phyloP scores from a whole-genome alignment of 805 yeast genomes.

The Hanseniaspora valbyensis region DNA sequence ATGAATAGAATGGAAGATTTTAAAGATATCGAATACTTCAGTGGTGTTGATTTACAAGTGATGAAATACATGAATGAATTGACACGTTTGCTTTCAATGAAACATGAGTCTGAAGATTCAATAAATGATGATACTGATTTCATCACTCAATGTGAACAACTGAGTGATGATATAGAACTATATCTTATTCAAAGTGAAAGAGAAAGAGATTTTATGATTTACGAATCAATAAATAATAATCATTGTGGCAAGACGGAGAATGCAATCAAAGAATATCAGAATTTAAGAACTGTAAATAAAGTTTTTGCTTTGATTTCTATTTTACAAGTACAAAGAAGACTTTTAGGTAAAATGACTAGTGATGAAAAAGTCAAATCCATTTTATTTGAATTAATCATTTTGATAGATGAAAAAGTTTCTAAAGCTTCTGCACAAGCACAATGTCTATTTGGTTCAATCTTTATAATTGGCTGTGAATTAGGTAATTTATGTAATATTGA shows the following conservation, averaged over 20 bases:
- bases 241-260: not conserved
- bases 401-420: constrained; percentile 6
- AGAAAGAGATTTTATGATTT: constrained; percentile 12
- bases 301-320: constrained; percentile 14
- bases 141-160: constrained; percentile 1
- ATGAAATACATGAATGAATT: constrained; percentile 13
- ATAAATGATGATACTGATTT: not conserved
- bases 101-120: not conserved
- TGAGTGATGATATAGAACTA: not conserved
- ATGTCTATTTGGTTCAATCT: constrained; percentile 12
- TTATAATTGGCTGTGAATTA: constrained; percentile 14
- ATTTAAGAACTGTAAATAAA: constrained; percentile 12
- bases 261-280: constrained; percentile 1
- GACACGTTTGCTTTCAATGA: not conserved
- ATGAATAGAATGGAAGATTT: constrained; percentile 1
- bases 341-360: not conserved
- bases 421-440: constrained; percentile 11
- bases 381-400: not conserved
- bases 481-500: not conserved
- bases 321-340: constrained; percentile 12
- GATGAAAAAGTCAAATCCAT: constrained; percentile 5
- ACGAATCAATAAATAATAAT: not conserved
- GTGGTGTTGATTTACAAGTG: constrained; percentile 12
- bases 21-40: constrained; percentile 15
- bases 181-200: constrained; percentile 11